A percentile compares a stretch with the other conserved stretches of the same genome.
phyloP scores from a whole-genome alignment of 768 basidiomycete species.

The Suillus paluster region DNA sequence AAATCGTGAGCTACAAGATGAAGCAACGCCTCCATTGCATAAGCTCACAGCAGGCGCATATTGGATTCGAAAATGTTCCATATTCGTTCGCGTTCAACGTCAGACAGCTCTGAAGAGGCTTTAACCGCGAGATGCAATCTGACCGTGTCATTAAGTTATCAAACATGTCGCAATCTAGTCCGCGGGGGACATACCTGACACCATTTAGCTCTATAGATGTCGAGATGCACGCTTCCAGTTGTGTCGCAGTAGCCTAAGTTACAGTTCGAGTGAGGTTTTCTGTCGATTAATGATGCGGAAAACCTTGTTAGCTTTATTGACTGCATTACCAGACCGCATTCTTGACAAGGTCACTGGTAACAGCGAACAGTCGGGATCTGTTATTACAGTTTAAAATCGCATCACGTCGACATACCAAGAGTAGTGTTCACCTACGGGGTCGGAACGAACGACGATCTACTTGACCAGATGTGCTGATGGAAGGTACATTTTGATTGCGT shows the following conservation, averaged over 20 bases:
- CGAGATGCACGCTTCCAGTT: conserved; percentile 23
- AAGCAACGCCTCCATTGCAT: not conserved
- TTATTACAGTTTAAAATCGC: not conserved
- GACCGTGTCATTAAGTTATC: not conserved
- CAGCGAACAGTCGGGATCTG: not conserved
- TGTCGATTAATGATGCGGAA: conserved; percentile 3
- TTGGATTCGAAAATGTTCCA: conserved; percentile 60
- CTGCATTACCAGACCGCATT: conserved; percentile 25
- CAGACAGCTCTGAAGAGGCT: conserved; percentile 37
- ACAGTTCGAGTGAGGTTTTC: conserved; percentile 8
- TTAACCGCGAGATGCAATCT: conserved; percentile 31
- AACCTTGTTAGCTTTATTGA: conserved; percentile 42
- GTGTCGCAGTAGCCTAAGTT: conserved; percentile 24
- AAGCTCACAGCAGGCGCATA: conserved; percentile 51
- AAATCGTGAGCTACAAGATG: not conserved
- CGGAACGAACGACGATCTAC: not conserved
- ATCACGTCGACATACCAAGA: not conserved
- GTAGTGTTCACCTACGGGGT: not conserved
- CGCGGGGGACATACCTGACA: conserved; percentile 19
- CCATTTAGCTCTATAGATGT: conserved; percentile 12
- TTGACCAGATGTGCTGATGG: not conserved
- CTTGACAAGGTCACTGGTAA: not conserved
- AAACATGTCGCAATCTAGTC: not conserved
- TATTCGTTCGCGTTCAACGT: conserved; percentile 44
- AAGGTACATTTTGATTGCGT: not conserved